Percentiles rank a stretch among this genome's conserved stretches.
Evolutionary conservation across 306 rosid species (phyloP).

Genomic region (Prunus persica): DNA sequence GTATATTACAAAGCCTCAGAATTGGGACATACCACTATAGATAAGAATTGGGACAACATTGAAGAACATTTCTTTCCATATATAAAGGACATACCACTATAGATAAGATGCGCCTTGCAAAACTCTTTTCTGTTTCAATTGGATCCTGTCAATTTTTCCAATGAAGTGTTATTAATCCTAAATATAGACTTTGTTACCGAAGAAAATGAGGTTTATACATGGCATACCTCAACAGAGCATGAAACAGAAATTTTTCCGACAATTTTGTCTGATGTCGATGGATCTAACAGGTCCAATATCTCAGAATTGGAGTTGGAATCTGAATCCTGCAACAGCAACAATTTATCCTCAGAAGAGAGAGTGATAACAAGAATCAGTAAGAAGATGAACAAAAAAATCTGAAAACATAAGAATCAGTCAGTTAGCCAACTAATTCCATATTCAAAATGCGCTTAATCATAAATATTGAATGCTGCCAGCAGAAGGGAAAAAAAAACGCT

Average conservation of each 20-base stretch:
- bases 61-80: neutral
- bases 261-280: constrained; percentile 57
- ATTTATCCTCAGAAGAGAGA: constrained; percentile 8
- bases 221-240: constrained; percentile 73
- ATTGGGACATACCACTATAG: constrained; percentile 73
- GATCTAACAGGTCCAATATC: constrained; percentile 63
- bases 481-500: neutral
- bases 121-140: constrained; percentile 74
- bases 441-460: neutral
- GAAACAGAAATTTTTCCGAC: constrained; percentile 76
- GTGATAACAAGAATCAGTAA: constrained; percentile 5
- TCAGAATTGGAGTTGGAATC: constrained; percentile 48
- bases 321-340: constrained; percentile 57
- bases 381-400: neutral
- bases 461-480: neutral
- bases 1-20: constrained; percentile 23
- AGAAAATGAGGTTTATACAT: neutral
- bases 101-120: constrained; percentile 87
- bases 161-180: constrained; percentile 24
- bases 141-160: constrained; percentile 69
- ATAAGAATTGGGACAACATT: constrained; percentile 28
- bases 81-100: constrained; percentile 66
- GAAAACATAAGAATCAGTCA: neutral
- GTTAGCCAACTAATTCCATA: neutral
- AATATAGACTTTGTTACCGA: constrained; percentile 16